Evolutionary conservation across 1,139 yeast species (phyloP).

Genomic region (Candida sanyaensis): DNA sequence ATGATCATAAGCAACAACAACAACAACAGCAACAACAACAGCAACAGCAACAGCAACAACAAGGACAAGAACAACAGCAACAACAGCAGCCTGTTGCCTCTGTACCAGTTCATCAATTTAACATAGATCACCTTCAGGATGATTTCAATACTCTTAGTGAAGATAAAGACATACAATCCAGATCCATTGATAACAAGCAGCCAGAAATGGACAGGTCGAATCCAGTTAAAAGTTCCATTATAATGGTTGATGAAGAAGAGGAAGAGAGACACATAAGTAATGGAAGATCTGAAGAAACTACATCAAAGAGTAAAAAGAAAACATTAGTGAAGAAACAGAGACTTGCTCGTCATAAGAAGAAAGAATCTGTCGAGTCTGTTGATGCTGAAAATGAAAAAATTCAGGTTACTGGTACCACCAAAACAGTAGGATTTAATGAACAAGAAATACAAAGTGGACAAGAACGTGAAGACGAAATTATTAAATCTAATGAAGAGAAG

Average conservation of each 20-base stretch:
- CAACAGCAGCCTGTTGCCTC: background rate
- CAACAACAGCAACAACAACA: too few species aligned
- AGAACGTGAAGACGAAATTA: slow-evolving; percentile 2
- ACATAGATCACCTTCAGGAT: slow-evolving; percentile 5
- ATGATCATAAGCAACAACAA: too few species aligned
- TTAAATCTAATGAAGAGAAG: slow-evolving; percentile 24
- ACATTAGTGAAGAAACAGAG: slow-evolving; percentile 1
- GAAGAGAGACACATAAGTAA: slow-evolving; percentile 3
- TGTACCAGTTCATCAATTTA: slow-evolving; percentile 5
- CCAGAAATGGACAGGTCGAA: background rate
- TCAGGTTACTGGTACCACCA: background rate
- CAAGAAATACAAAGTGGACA: slow-evolving; percentile 6
- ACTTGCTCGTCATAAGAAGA: background rate
- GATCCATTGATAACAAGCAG: background rate
- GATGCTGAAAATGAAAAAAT: background rate
- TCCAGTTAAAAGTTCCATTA: background rate
- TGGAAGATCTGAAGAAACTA: background rate
- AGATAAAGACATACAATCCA: background rate
- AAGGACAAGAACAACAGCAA: too few species aligned
- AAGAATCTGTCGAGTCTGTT: slow-evolving; percentile 5
- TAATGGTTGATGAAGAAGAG: slow-evolving; percentile 4
- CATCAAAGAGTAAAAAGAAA: slow-evolving; percentile 1
- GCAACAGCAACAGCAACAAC: background rate
- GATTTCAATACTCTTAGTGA: slow-evolving; percentile 1
- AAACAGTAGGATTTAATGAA: slow-evolving; percentile 3